Conservation (phyloP, 129 eudicot species). For the Chrysanthemum makinoi region DNA sequence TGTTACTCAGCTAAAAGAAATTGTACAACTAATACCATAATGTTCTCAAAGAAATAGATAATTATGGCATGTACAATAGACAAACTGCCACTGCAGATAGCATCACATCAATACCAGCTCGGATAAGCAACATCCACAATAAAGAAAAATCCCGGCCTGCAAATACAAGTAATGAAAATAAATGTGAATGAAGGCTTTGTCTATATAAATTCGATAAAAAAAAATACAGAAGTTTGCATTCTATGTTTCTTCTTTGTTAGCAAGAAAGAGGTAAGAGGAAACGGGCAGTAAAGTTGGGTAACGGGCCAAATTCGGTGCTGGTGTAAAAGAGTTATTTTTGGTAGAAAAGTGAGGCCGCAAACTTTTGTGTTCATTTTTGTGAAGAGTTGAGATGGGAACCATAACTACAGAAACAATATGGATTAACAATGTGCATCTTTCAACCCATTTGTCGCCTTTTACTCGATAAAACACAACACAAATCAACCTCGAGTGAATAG, state of each 20-base stretch:
- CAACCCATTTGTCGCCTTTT: background rate
- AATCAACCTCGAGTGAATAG: background rate
- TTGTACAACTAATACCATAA: slow-evolving; percentile 5
- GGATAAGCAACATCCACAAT: slow-evolving; percentile 12
- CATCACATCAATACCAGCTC: background rate
- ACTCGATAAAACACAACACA: background rate
- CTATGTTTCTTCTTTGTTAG: background rate
- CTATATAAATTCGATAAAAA: background rate
- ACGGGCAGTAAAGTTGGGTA: too few species aligned
- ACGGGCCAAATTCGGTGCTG: too few species aligned
- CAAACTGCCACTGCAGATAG: background rate
- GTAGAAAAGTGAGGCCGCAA: too few species aligned
- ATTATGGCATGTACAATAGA: background rate
- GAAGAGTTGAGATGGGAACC: too few species aligned
- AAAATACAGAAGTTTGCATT: background rate
- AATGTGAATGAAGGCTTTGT: background rate
- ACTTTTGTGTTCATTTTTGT: too few species aligned
- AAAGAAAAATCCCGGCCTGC: slow-evolving; percentile 14
- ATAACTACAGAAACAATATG: too few species aligned
- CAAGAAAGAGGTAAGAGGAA: background rate
- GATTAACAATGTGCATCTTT: background rate
- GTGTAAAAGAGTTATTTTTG: too few species aligned
- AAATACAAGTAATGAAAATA: background rate
- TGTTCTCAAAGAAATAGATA: background rate
- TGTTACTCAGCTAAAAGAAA: background rate